Percentiles rank a stretch among this genome's conserved stretches.
These are phyloP conservation scores for Fusarium longipes DNA, from an alignment of 2,329 filamentous ascomycete genomes.

Conservation along the genomic window DNA sequence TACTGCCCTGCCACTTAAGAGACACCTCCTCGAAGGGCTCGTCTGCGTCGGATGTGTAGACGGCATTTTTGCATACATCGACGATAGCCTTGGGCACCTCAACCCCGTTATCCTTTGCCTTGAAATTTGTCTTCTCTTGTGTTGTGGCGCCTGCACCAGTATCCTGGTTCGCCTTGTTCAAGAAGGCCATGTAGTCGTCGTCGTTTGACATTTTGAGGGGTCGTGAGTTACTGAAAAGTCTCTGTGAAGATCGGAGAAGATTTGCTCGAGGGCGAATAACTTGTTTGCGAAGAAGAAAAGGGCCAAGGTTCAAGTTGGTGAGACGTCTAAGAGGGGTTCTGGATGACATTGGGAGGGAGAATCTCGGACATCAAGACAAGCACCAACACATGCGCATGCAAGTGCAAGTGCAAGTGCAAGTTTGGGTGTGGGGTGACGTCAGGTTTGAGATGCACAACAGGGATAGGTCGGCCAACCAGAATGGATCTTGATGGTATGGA, in stretches of 20 bases:
- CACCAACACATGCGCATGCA: slow-evolving; percentile 19
- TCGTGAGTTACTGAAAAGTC: slow-evolving; percentile 39
- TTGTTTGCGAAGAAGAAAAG: slow-evolving; percentile 3
- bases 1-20: slow-evolving; percentile 67
- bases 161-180: slow-evolving; percentile 87
- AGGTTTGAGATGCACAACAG: slow-evolving; percentile 26
- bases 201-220: slow-evolving; percentile 73
- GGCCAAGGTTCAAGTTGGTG: slow-evolving; percentile 5
- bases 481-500: not conserved
- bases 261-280: not conserved
- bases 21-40: slow-evolving; percentile 85
- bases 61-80: slow-evolving; percentile 62
- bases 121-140: slow-evolving; percentile 55
- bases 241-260: slow-evolving; percentile 3
- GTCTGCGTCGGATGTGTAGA: slow-evolving; percentile 85
- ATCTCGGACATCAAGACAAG: slow-evolving; percentile 29
- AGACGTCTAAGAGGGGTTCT: slow-evolving; percentile 19
- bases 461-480: slow-evolving; percentile 13
- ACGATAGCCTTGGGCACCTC: slow-evolving; percentile 70
- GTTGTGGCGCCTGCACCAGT: slow-evolving; percentile 54
- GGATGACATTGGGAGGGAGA: slow-evolving; percentile 33
- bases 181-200: slow-evolving; percentile 84
- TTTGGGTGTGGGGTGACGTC: slow-evolving; percentile 49
- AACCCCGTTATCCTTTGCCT: slow-evolving; percentile 63
- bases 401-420: slow-evolving; percentile 32